Base-by-base conservation (phyloP, 1,284 basidiomycete genomes). In the Pyrrhoderma noxium region DNA sequence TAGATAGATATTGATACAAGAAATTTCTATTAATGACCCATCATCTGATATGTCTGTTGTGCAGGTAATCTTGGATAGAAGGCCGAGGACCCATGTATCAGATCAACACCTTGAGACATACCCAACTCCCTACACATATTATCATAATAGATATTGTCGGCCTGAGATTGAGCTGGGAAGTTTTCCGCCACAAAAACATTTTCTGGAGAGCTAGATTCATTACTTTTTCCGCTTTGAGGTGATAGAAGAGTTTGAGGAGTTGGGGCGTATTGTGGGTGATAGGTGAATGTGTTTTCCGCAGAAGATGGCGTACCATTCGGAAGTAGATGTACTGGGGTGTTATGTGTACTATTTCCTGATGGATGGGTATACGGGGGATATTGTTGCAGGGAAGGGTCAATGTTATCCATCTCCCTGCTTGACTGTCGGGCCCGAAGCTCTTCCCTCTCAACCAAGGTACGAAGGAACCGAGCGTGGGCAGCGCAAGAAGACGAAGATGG, bases 391-490 rank as follows among this genome's bases (percentile, higher is more conserved):
- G 46, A 13, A 14, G 56, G 53, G 37, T 54, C 53, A 38, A 57
- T 54, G 37, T 54, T 46, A 19, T 47, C 47, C 48, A 49, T 19
- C 35, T 70, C 68, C 49, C 64, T 65, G 56, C 70, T 69, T 56
- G 54, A 62, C 60, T 68, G 73, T 49, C 76, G 75, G 49, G 70
- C 65, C 59, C 75, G 76, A 60, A 79, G 73, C 55, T 74, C 70
- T 58, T 87, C 82, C 57, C 77, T 75, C n/a, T 71, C 71, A 22
- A 89, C 72, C 43, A 90, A 70, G 49, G 75, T 79, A 59, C 78
- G 77, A 41, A 90, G 69, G 68, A 90, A 90, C 39, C 86, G 81
- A 38, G 85, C 77, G 60, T 89, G 88, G 58, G 80, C 80, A 34
- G 76, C 75, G 8, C 82, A 79, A 22, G 77, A 74, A 19, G 76